phyloP scores from a whole-genome alignment of 257 asterid genomes.

The Solanum bulbocastanum region DNA sequence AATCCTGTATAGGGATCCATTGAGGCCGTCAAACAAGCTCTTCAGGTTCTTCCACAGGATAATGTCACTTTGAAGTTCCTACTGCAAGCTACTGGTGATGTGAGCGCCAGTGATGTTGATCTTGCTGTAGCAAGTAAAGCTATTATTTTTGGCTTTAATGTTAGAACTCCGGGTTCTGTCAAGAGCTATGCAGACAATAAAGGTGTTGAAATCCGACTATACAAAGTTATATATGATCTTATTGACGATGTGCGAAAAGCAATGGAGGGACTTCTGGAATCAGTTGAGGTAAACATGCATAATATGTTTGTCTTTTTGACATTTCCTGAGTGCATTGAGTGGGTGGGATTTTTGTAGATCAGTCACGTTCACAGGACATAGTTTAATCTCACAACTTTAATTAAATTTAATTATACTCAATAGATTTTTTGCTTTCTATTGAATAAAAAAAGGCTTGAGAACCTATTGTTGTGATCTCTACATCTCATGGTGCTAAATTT shows the following conservation, averaged over 20 bases:
- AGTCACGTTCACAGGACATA: not conserved
- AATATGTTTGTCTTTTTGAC: not conserved
- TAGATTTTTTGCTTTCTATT: not conserved
- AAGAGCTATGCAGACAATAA: constrained; percentile 67
- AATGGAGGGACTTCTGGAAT: constrained; percentile 94
- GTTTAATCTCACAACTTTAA: not conserved
- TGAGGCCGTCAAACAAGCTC: constrained; percentile 90
- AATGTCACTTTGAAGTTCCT: constrained; percentile 91
- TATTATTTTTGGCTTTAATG: constrained; percentile 82
- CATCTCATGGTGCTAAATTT: not conserved
- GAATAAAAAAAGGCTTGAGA: not conserved
- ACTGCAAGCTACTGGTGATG: constrained; percentile 89
- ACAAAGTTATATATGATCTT: constrained; percentile 85
- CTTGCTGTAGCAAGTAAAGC: constrained; percentile 93
- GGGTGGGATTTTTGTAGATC: not conserved
- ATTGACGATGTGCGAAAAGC: constrained; percentile 87
- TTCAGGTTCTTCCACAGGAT: constrained; percentile 84
- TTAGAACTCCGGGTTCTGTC: constrained; percentile 70
- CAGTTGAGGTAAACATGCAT: constrained; percentile 59
- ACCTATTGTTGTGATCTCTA: not conserved
- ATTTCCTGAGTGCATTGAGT: not conserved
- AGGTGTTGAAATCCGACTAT: constrained; percentile 71
- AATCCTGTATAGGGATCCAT: constrained; percentile 60
- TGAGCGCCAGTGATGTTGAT: constrained; percentile 79
- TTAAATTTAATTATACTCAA: not conserved